A percentile compares a stretch with the other conserved stretches of the same genome.
Conservation (phyloP, 139 green algal species). For the Chlamydomonas schloesseri region DNA sequence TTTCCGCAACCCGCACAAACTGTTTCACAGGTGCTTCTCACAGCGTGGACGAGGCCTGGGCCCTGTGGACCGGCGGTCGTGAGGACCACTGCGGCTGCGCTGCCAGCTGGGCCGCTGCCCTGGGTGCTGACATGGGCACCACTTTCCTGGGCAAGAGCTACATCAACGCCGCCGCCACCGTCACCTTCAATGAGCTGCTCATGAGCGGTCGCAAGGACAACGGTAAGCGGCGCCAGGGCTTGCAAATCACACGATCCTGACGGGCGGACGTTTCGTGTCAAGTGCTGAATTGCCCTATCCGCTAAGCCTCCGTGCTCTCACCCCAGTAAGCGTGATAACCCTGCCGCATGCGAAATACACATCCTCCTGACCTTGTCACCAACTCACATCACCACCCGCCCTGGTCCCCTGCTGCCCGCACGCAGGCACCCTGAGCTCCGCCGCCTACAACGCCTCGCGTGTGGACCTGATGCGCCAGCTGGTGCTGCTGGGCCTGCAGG, state of each 20-base stretch:
- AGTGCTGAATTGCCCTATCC: too few species aligned
- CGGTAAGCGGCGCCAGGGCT: too few species aligned
- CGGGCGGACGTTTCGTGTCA: too few species aligned
- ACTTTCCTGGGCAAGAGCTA: background rate
- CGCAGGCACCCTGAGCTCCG: background rate
- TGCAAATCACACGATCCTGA: too few species aligned
- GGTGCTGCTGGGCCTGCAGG: background rate
- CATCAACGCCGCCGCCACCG: slow-evolving; percentile 2
- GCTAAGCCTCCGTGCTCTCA: too few species aligned
- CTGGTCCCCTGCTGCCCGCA: too few species aligned
- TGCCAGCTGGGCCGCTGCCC: background rate
- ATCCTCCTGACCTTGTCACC: too few species aligned
- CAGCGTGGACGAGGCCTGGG: slow-evolving; percentile 27
- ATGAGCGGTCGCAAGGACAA: background rate
- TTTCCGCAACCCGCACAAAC: too few species aligned
- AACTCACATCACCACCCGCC: too few species aligned
- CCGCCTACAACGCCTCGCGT: background rate
- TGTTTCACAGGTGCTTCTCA: slow-evolving; percentile 7
- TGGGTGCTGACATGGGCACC: background rate
- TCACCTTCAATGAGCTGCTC: slow-evolving; percentile 19
- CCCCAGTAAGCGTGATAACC: too few species aligned
- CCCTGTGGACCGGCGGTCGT: slow-evolving; percentile 17
- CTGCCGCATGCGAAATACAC: too few species aligned
- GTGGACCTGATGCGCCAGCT: background rate
- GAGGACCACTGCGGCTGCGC: background rate